phyloP scores from a whole-genome alignment of 2,329 filamentous ascomycete genomes.

The Bisporella sp. region DNA sequence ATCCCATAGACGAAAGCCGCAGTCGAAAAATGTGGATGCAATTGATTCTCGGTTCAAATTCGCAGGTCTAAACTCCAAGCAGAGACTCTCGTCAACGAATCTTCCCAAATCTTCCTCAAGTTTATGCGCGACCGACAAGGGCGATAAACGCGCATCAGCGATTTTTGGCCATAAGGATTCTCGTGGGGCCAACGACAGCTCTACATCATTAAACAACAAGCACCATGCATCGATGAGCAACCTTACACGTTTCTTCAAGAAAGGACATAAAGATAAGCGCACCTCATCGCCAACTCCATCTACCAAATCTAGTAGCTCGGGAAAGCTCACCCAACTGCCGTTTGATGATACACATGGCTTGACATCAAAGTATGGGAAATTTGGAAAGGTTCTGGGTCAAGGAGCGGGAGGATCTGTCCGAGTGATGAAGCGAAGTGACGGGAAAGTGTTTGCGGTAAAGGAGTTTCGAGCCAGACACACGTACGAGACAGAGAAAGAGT shows the following conservation, averaged over 20 bases:
- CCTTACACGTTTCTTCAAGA: slow-evolving; percentile 92
- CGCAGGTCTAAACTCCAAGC: slow-evolving; percentile 56
- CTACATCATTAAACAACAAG: slow-evolving; percentile 40
- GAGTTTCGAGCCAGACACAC: slow-evolving; percentile 89
- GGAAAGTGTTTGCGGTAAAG: slow-evolving; percentile 93
- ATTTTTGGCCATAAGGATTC: slow-evolving; percentile 41
- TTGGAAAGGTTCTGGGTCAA: slow-evolving; percentile 87
- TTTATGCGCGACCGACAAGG: slow-evolving; percentile 31
- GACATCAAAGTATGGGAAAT: slow-evolving; percentile 87
- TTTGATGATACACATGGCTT: slow-evolving; percentile 93
- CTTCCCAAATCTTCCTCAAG: slow-evolving; percentile 36
- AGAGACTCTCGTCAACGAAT: slow-evolving; percentile 49
- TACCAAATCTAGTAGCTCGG: slow-evolving; percentile 31
- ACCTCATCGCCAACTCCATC: slow-evolving; percentile 56
- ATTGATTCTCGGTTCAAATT: slow-evolving; percentile 84
- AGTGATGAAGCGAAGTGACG: slow-evolving; percentile 88
- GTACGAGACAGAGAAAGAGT: slow-evolving; percentile 91
- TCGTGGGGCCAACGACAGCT: slow-evolving; percentile 38
- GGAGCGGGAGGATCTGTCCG: slow-evolving; percentile 92
- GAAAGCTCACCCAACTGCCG: slow-evolving; percentile 59
- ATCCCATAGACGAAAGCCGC: slow-evolving; percentile 67
- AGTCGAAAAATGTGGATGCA: slow-evolving; percentile 54
- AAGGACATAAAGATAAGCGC: slow-evolving; percentile 63
- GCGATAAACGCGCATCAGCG: slow-evolving; percentile 46
- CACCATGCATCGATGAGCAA: slow-evolving; percentile 84